Evolutionary conservation across 2,329 filamentous ascomycete genomes (phyloP).

Genomic region (Ascochyta pisi): DNA sequence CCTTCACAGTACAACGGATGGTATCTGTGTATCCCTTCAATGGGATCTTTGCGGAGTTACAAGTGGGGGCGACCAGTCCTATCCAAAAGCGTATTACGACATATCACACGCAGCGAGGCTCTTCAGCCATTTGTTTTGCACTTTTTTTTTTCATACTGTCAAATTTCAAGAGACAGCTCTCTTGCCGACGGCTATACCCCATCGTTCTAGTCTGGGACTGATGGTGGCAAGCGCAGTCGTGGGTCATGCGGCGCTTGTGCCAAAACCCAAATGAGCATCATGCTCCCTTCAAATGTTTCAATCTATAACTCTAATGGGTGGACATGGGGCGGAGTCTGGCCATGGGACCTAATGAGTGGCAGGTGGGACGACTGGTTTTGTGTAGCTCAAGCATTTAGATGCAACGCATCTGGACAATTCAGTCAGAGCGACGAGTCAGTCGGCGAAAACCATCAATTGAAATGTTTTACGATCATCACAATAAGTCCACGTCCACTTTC

Average conservation of each 20-base stretch:
- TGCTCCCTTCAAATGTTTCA: slow-evolving; percentile 27
- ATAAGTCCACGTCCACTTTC: neutral
- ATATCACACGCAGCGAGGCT: slow-evolving; percentile 41
- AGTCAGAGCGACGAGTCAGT: neutral
- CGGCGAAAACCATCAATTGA: slow-evolving; percentile 5
- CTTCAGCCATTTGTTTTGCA: slow-evolving; percentile 39
- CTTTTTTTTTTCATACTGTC: slow-evolving; percentile 22
- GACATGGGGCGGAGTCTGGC: slow-evolving; percentile 16
- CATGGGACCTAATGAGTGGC: slow-evolving; percentile 24
- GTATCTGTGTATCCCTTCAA: slow-evolving; percentile 28
- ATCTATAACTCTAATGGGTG: slow-evolving; percentile 31
- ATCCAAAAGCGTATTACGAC: slow-evolving; percentile 29
- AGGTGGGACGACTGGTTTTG: slow-evolving; percentile 19
- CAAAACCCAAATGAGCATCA: slow-evolving; percentile 17
- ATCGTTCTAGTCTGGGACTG: slow-evolving; percentile 31
- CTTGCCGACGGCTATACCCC: slow-evolving; percentile 45
- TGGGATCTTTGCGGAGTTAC: slow-evolving; percentile 32
- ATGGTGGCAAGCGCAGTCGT: slow-evolving; percentile 41
- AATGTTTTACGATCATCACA: slow-evolving; percentile 2
- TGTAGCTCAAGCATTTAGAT: slow-evolving; percentile 18
- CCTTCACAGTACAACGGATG: slow-evolving; percentile 21
- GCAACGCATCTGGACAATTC: slow-evolving; percentile 11
- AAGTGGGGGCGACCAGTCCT: slow-evolving; percentile 14
- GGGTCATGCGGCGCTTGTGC: slow-evolving; percentile 22
- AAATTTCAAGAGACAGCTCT: slow-evolving; percentile 36